Base-by-base conservation (phyloP, 1,139 yeast genomes). In the Spencermartinsiella ligniputridi region DNA sequence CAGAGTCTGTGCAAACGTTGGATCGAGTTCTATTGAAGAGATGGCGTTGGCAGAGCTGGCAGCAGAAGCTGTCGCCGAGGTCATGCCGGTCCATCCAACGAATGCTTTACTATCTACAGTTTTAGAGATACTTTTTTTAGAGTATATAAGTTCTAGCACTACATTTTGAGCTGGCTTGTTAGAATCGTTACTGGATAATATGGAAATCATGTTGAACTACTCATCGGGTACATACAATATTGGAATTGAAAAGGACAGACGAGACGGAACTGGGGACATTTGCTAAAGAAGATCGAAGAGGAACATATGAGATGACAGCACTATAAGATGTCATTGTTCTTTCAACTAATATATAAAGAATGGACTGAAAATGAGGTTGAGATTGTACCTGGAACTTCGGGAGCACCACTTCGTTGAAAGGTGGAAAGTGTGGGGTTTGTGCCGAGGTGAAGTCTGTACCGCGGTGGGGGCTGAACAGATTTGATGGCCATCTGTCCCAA, bases 21-120 rank as follows among this genome's bases (percentile, higher is more conserved):
- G 78, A 56, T 81, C 86, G 5, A 82, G 66, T 52, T 79, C 83
- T 8, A 16, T 8, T n/a, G n/a, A n/a, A 4, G 16, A 6, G 20
- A 13, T 78, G 8, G 73, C 60, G 33, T 22, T 24, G 6, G 32
- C 5, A 11, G 32, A 27, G 12, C 15, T 9, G 6, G 32, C 12
- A 6, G 32, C 8, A 6, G n/a, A 5, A 6, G 15, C 8, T 9
- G 8, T n/a, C 12, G 32, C 8, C 1, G 68, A 61, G 27, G 73
- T 68, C 74, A 74, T 72, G n/a, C 95, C 95, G 24, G 87, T 76
- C 96, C 96, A 88, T 0, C 95, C 95, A n/a, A 79, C 74, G 54
- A 76, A 82, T 6, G 63, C 70, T 47, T 59, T 65, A 17, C 49
- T 54, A 13, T 61, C 56, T 8, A 56, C 40, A n/a, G 51, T 57